Conservation (phyloP, 768 basidiomycete genomes). For the Pleurotus sapidus region DNA sequence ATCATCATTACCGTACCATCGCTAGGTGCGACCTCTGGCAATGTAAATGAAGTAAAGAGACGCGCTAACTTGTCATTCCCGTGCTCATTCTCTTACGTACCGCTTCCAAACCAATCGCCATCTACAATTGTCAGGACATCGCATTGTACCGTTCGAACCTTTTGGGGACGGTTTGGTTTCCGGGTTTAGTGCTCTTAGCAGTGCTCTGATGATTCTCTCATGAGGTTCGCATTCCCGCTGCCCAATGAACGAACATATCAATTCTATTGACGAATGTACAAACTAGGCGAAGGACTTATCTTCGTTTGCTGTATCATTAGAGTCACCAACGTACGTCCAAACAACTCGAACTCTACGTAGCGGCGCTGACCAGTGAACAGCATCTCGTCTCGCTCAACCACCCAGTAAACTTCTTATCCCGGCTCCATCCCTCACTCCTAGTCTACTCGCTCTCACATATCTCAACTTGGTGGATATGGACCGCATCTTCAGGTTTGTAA, state of each 20-base stretch:
- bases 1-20: constrained; percentile 58
- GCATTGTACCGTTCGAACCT: constrained; percentile 66
- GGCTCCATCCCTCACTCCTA: constrained; percentile 41
- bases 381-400: constrained; percentile 24
- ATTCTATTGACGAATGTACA: constrained; percentile 48
- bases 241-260: constrained; percentile 14
- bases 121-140: constrained; percentile 41
- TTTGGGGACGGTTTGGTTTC: constrained; percentile 78
- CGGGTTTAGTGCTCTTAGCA: constrained; percentile 73
- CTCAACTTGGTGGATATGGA: constrained; percentile 27
- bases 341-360: not conserved
- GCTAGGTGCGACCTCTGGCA: constrained; percentile 22
- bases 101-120: constrained; percentile 53
- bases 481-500: constrained; percentile 56
- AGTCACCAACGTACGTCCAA: constrained; percentile 49
- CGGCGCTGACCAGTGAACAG: constrained; percentile 55
- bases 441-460: constrained; percentile 27
- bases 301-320: constrained; percentile 67
- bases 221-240: constrained; percentile 23
- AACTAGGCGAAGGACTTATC: constrained; percentile 48
- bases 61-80: constrained; percentile 45
- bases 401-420: constrained; percentile 30
- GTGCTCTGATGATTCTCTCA: constrained; percentile 60
- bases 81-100: constrained; percentile 64
- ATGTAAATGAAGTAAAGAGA: constrained; percentile 15